Percentiles rank a stretch among this genome's conserved stretches.
phyloP scores from a whole-genome alignment of 1,284 basidiomycete genomes.

The Phylloporus sp. region DNA sequence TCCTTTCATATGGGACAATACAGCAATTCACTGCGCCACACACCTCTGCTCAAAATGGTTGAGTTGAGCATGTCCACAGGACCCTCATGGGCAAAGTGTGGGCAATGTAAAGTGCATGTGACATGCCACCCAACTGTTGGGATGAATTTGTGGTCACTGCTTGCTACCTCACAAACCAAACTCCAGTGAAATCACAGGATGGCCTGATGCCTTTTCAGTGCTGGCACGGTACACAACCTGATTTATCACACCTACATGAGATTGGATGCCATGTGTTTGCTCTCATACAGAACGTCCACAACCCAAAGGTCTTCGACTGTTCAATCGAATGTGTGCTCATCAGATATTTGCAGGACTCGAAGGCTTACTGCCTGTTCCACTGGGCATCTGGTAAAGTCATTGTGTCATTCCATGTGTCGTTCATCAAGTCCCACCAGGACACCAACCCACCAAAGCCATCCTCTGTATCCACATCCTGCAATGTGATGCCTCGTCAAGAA shows the following conservation, averaged over 20 bases:
- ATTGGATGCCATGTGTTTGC: neutral
- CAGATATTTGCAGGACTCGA: no score
- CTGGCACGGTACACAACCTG: neutral
- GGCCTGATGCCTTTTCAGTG: neutral
- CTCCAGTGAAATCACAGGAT: neutral
- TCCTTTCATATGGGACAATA: neutral
- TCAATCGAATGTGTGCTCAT: neutral
- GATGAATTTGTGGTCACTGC: neutral
- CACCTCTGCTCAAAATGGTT: neutral
- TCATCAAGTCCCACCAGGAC: no score
- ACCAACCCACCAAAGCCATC: no score
- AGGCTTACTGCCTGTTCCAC: no score
- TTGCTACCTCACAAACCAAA: neutral
- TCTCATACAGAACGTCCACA: neutral
- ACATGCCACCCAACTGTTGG: neutral
- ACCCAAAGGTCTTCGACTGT: neutral
- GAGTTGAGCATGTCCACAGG: neutral
- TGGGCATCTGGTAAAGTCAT: no score
- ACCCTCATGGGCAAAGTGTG: neutral
- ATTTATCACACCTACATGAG: conserved; percentile 1
- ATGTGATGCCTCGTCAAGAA: no score
- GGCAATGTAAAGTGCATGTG: neutral
- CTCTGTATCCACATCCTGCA: no score
- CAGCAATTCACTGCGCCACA: neutral
- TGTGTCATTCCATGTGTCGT: no score